A percentile compares a stretch with the other conserved stretches of the same genome.
Evolutionary conservation across 495 filamentous ascomycete genomes (phyloP).

Genomic region (Penicillium angulare): DNA sequence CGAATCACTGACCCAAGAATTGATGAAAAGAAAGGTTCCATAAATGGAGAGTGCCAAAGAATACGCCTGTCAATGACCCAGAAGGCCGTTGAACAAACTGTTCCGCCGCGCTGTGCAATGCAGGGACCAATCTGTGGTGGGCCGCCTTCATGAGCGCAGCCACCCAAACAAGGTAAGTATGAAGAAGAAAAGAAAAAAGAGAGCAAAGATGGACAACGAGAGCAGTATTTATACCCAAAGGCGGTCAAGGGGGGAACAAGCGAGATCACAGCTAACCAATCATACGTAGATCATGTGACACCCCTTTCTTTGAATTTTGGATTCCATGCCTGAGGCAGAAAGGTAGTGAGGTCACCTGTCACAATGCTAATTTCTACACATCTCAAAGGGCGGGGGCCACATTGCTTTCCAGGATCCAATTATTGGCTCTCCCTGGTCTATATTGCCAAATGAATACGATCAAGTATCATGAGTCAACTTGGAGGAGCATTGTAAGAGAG

Average conservation of each 20-base stretch:
- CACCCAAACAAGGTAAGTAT: conserved; percentile 74
- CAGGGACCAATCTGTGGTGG: conserved; percentile 60
- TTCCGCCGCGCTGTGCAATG: conserved; percentile 68
- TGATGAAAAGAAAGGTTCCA: conserved; percentile 55
- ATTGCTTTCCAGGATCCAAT: conserved; percentile 36
- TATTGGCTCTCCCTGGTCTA: conserved; percentile 41
- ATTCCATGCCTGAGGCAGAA: neutral
- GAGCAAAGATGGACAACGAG: conserved; percentile 16
- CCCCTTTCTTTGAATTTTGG: neutral
- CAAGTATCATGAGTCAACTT: conserved; percentile 17
- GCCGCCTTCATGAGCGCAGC: conserved; percentile 61
- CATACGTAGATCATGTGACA: neutral
- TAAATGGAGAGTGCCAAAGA: conserved; percentile 59
- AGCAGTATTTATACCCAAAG: conserved; percentile 24
- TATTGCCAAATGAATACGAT: conserved; percentile 9
- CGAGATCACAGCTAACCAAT: neutral
- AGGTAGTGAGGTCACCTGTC: neutral
- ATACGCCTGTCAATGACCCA: conserved; percentile 64
- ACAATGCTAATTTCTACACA: neutral
- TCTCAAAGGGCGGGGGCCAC: neutral
- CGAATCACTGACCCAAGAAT: conserved; percentile 40
- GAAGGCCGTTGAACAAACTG: conserved; percentile 61
- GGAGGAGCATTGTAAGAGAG: conserved; percentile 2
- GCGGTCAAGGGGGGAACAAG: conserved; percentile 27
- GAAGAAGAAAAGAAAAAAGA: conserved; percentile 56